phyloP scores from a whole-genome alignment of 2,329 filamentous ascomycete species.

The Tolypocladium cylindrosporum region DNA sequence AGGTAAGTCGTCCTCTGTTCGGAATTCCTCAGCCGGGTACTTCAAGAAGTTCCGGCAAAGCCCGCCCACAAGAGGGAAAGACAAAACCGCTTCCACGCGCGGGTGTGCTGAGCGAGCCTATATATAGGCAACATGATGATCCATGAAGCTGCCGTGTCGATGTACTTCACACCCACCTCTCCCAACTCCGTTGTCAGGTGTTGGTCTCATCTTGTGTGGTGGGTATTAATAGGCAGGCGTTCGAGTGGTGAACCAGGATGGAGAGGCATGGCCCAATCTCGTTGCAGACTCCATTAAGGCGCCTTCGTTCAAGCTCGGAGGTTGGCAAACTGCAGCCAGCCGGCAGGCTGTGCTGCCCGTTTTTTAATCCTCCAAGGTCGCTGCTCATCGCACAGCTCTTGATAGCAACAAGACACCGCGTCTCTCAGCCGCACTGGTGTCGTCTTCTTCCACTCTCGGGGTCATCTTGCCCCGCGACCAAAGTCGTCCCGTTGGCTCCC shows the following conservation, averaged over 20 bases:
- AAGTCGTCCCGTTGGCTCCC: not conserved
- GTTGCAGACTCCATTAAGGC: not conserved
- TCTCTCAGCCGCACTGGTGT: not conserved
- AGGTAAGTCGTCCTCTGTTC: not conserved
- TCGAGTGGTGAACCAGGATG: not conserved
- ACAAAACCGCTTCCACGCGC: not conserved
- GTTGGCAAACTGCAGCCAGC: not conserved
- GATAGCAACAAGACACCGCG: not conserved
- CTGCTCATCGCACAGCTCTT: not conserved
- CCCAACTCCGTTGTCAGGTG: not conserved
- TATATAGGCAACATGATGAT: not conserved
- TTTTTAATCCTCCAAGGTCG: not conserved
- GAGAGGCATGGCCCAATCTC: not conserved
- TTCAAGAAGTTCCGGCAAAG: not conserved
- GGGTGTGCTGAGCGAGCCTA: not conserved
- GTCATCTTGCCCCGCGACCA: not conserved
- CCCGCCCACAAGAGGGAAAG: not conserved
- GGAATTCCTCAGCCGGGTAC: not conserved
- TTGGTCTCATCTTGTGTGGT: not conserved
- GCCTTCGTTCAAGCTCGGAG: not conserved
- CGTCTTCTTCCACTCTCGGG: not conserved
- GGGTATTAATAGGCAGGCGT: not conserved
- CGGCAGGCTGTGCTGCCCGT: not conserved
- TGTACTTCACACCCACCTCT: not conserved
- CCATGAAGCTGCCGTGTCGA: not conserved